These are phyloP conservation scores for Hypoxylon sp. DNA, from an alignment of 2,329 filamentous ascomycete genomes.

Conservation along the genomic window DNA sequence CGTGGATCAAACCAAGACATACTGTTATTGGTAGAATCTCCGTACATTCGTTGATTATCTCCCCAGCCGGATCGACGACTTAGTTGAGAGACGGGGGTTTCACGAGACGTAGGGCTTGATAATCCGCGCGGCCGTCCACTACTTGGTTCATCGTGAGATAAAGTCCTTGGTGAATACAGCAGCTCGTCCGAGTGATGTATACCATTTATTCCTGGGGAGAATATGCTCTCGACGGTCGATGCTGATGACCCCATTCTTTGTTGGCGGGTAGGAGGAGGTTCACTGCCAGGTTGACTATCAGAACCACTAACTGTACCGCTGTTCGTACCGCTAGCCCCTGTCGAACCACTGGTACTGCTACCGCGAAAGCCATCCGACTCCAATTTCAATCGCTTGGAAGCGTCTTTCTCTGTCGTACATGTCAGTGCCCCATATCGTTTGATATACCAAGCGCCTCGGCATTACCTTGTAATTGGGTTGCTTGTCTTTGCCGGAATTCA, in stretches of 20 bases:
- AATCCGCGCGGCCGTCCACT: slow-evolving; percentile 43
- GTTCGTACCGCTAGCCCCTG: slow-evolving; percentile 54
- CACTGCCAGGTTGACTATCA: slow-evolving; percentile 61
- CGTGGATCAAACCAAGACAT: slow-evolving; percentile 48
- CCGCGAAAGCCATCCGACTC: slow-evolving; percentile 55
- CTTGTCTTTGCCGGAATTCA: slow-evolving; percentile 82
- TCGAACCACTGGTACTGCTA: slow-evolving; percentile 58
- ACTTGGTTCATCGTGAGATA: slow-evolving; percentile 52
- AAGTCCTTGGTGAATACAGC: slow-evolving; percentile 57
- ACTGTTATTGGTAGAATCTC: slow-evolving; percentile 27
- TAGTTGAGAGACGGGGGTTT: slow-evolving; percentile 41
- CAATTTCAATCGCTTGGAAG: slow-evolving; percentile 62
- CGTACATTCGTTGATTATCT: slow-evolving; percentile 40
- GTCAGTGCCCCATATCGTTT: slow-evolving; percentile 32
- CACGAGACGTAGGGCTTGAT: slow-evolving; percentile 47
- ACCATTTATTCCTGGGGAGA: slow-evolving; percentile 54
- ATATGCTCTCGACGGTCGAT: slow-evolving; percentile 60
- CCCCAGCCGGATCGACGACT: slow-evolving; percentile 40
- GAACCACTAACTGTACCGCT: slow-evolving; percentile 60
- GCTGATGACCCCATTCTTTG: slow-evolving; percentile 62
- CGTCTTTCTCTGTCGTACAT: slow-evolving; percentile 58
- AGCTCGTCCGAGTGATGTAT: slow-evolving; percentile 57
- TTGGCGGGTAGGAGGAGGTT: slow-evolving; percentile 60
- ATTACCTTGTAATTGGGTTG: slow-evolving; percentile 67
- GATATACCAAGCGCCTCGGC: slow-evolving; percentile 16